Base-by-base conservation (phyloP, 306 rosid species). In the Casuarina cunninghamiana region DNA sequence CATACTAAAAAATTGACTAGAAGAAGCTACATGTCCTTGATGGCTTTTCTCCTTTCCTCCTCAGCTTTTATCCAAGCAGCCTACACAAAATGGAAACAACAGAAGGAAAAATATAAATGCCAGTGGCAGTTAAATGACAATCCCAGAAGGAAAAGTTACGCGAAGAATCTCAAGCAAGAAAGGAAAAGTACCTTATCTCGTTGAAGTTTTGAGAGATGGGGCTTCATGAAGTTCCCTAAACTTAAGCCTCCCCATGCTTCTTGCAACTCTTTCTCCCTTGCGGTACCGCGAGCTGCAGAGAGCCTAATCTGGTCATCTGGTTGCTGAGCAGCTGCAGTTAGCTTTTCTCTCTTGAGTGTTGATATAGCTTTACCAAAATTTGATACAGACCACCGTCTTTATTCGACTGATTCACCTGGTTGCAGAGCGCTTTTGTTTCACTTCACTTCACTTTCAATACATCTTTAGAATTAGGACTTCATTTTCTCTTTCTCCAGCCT, bases 41-140 rank as follows among this genome's bases (percentile, higher is more conserved):
- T 73, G 15, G 78, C 85, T 79, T 87, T 85, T 77, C 63, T 83
- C 84, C 84, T 89, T 82, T 89, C 95, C 84, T 94, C 91, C 75
- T 90, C 97, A 77, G 97, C 95, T 89, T 90, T 90, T 61, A 84
- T 89, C 97, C 98, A 94, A 58, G 97, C 92, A 79, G 95, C 97
- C 98, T 94, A 78, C 19, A 78, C 58, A 75, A 78, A 73, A 66
- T 16, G 26, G 44, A 38, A 79, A 68, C 49, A 62, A 75, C 71
- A 35, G 41, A 53, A 19, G 2, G 6, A 15, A 39, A 26, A 55
- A 55, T 17, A 21, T 55, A 55, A 55, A 19, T 55, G 19, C n/a
- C 26, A 55, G 11, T 55, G 62, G 67, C 7, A 44, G 17, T 26
- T 0, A 8, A 58, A 21, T 58, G 65, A 58, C 21, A 58, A 21